Conservation (phyloP, 257 asterid genomes). For the Fraxinus americana region DNA sequence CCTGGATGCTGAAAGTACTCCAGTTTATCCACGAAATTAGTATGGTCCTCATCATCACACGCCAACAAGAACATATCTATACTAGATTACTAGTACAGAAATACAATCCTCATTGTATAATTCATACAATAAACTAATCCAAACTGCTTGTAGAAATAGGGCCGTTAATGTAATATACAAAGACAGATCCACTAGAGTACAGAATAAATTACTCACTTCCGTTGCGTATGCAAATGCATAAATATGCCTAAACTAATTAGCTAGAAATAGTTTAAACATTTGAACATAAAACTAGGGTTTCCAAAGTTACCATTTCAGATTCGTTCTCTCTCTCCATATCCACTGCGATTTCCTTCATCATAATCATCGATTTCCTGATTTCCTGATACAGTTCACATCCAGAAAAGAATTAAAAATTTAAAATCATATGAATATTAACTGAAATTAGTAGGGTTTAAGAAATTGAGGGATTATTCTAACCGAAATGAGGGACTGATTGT, state of each 20-base stretch:
- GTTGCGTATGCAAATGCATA: neutral
- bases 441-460: conserved; percentile 7
- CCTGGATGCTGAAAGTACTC: neutral
- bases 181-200: neutral
- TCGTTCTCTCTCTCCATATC: conserved; percentile 68
- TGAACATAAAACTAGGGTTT: conserved; percentile 41
- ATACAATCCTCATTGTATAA: neutral
- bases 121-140: neutral
- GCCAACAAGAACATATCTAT: neutral
- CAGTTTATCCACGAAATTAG: neutral
- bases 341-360: conserved; percentile 77
- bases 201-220: neutral
- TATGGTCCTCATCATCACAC: neutral
- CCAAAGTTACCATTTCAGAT: conserved; percentile 54
- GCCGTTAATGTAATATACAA: neutral
- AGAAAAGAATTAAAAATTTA: neutral
- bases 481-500: conserved; percentile 62
- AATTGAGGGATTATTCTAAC: conserved; percentile 40
- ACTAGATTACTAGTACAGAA: neutral
- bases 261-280: conserved; percentile 1
- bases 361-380: conserved; percentile 56
- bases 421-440: neutral
- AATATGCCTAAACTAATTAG: neutral
- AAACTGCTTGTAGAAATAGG: neutral
- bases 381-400: conserved; percentile 49